Percentiles rank a stretch among this genome's conserved stretches.
Conservation (phyloP, 768 basidiomycete species). For the Hysterangium stoloniferum region DNA sequence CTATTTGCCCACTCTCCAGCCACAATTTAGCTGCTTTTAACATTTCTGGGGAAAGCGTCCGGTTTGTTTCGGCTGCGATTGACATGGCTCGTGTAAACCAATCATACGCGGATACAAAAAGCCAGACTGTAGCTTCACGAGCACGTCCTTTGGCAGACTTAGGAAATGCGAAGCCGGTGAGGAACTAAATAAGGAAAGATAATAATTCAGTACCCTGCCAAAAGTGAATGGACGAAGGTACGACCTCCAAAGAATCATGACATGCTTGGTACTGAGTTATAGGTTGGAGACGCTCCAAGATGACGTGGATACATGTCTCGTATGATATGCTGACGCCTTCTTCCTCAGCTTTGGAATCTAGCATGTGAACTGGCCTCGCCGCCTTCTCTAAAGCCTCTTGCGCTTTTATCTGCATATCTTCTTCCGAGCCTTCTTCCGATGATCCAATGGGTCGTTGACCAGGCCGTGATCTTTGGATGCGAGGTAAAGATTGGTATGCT, state of each 20-base stretch:
- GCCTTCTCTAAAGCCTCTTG: no score
- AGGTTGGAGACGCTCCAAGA: not conserved
- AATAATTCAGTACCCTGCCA: not conserved
- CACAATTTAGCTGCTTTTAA: not conserved
- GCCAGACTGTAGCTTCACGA: not conserved
- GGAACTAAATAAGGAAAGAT: not conserved
- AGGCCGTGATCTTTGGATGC: no score
- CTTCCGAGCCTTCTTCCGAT: no score
- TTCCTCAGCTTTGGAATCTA: no score
- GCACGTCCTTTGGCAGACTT: slow-evolving; percentile 2
- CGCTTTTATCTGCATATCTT: no score
- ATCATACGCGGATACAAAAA: slow-evolving; percentile 6
- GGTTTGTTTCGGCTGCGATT: not conserved
- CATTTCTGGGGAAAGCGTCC: not conserved
- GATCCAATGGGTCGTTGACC: no score
- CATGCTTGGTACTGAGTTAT: not conserved
- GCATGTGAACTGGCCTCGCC: no score
- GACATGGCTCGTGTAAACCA: slow-evolving; percentile 2
- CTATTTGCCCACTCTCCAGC: not conserved
- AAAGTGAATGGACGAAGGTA: not conserved
- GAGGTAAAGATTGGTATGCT: no score
- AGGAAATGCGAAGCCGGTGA: not conserved
- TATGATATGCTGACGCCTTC: no score
- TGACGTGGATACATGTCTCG: not conserved
- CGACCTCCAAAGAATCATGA: not conserved